Conservation (phyloP, 345 rosid genomes). For the Syzygium aqueum region DNA sequence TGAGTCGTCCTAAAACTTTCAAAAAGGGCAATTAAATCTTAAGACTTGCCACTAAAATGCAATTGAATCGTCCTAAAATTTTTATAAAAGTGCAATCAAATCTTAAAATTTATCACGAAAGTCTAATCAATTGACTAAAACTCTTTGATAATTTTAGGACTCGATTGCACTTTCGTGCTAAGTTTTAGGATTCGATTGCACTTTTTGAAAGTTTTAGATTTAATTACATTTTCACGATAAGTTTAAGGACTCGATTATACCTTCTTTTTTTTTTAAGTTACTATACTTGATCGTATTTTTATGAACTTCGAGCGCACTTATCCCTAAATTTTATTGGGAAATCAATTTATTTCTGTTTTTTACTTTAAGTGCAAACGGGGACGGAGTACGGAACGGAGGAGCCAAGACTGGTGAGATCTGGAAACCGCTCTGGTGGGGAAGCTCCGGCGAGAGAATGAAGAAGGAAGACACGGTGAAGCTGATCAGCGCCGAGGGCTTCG, state of each 20-base stretch:
- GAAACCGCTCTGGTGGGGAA: not conserved
- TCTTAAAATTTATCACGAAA: accelerated
- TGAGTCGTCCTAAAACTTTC: accelerated
- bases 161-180: too few species aligned
- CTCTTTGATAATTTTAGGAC: accelerated
- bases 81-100: not conserved
- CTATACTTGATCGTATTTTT: too few species aligned
- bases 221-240: too few species aligned
- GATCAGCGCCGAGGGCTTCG: slow-evolving; percentile 75
- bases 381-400: not conserved
- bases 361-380: not conserved
- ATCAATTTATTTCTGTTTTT: too few species aligned
- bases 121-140: accelerated
- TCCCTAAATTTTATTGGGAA: too few species aligned
- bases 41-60: accelerated
- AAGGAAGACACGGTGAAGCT: slow-evolving; percentile 69
- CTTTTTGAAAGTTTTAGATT: too few species aligned
- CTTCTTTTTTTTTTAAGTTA: too few species aligned
- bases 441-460: slow-evolving; percentile 19
- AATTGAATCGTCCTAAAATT: not conserved
- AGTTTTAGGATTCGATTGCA: not conserved
- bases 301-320: not conserved
- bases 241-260: not conserved
- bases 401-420: not conserved
- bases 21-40: accelerated